These are phyloP conservation scores for Calonectria honghensis DNA, from an alignment of 2,329 filamentous ascomycete genomes.

Conservation along the genomic window DNA sequence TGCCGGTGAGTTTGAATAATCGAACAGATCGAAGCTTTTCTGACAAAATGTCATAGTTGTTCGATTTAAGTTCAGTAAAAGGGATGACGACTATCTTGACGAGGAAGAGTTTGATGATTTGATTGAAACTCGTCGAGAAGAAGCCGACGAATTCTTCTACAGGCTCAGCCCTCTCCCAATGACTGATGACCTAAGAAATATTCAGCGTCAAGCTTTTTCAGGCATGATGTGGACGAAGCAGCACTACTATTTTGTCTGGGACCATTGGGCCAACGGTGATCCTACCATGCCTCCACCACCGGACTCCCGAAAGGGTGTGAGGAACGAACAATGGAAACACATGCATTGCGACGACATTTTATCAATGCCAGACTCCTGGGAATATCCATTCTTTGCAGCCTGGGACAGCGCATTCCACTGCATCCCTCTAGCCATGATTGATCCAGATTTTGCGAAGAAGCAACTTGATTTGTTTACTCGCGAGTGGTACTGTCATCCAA, in stretches of 20 bases:
- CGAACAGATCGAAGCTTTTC: slow-evolving; percentile 59
- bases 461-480: slow-evolving; percentile 96
- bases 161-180: slow-evolving; percentile 94
- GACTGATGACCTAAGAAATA: slow-evolving; percentile 93
- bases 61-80: slow-evolving; percentile 89
- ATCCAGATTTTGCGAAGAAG: slow-evolving; percentile 98
- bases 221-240: slow-evolving; percentile 99
- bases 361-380: slow-evolving; percentile 99
- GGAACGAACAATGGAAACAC: slow-evolving; percentile 95
- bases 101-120: slow-evolving; percentile 95
- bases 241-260: slow-evolving; percentile 97
- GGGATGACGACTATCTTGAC: slow-evolving; percentile 86
- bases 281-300: slow-evolving; percentile 92
- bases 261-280: slow-evolving; percentile 97
- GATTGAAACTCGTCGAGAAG: slow-evolving; percentile 88
- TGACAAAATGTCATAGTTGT: slow-evolving; percentile 76
- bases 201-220: slow-evolving; percentile 94
- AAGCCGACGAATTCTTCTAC: slow-evolving; percentile 97
- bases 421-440: slow-evolving; percentile 96
- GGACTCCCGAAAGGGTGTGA: slow-evolving; percentile 83
- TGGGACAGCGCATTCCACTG: slow-evolving; percentile 99
- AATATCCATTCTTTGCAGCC: slow-evolving; percentile 97
- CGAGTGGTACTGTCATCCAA: slow-evolving; percentile 99
- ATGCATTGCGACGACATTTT: slow-evolving; percentile 95
- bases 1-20: slow-evolving; percentile 76